Base-by-base conservation (phyloP, 352 stramenopile genomes). In the Pythium dissotocum region DNA sequence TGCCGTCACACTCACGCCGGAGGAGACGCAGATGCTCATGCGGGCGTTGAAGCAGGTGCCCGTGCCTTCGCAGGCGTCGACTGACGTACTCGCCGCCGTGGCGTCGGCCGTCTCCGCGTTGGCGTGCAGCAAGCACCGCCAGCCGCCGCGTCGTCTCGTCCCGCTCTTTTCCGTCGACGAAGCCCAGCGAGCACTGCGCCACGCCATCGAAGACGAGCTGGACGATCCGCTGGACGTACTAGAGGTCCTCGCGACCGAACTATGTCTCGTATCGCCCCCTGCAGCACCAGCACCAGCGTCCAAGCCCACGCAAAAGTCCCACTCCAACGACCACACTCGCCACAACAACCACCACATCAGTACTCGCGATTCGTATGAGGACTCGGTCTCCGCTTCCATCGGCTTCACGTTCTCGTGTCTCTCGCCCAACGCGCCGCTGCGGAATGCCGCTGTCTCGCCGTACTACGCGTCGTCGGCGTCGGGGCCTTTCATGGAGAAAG, bases 71-170 rank as follows among this genome's bases (percentile, higher is more conserved):
- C 58, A 75, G 61, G 73, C 75, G n/a, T 70, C 80, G 7, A 63
- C 79, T 0, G 70, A 87, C 28, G 64, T 89, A 36, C 70, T 90
- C 14, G 78, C 78, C 6, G 70, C 69, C 10, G 78, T 91, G 21
- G 81, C 85, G 12, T 87, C 79, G 1, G 79, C 81, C 9, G 71
- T 93, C 9, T 80, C 82, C 14, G 77, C 80, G 7, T 80, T 93
- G 49, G 79, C 78, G 10, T 88, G 74, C 54, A 77, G 70, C 8
- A 82, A 75, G 21, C 72, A 76, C 58, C 67, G 75, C 55, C 28
- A 71, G 1, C 80, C 82, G 10, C 80, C 82, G 12, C 77, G 79
- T 32, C 75, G 80, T 1, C 61, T 54, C 9, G 58, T 67, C 2
- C 69, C 78, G 1, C 61, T 77, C 4, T 90, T 90, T 58, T 77